Evolutionary conservation across 148 eudicot genomes (phyloP).

Genomic region (Rhododendron molle): DNA sequence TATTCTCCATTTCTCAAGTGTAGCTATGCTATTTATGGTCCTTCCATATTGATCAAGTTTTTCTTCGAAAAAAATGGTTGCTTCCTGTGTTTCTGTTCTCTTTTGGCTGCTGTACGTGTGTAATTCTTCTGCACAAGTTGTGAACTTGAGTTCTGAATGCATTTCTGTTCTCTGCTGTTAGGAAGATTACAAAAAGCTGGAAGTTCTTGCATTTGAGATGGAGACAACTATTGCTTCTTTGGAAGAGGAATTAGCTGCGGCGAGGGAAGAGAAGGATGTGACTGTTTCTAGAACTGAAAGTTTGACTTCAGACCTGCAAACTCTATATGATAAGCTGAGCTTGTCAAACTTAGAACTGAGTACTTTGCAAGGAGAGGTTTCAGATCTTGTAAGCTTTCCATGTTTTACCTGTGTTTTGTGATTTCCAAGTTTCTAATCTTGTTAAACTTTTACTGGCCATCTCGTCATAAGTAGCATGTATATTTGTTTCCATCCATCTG

Average conservation of each 20-base stretch:
- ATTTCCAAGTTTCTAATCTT: not conserved
- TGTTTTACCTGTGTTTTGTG: not conserved
- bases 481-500: not conserved
- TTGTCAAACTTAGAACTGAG: constrained; percentile 45
- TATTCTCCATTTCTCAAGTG: not conserved
- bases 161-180: constrained; percentile 9
- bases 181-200: constrained; percentile 84
- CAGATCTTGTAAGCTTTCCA: constrained; percentile 50
- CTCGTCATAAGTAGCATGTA: not conserved
- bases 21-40: not conserved
- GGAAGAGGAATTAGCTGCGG: constrained; percentile 64
- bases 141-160: not conserved
- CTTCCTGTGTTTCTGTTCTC: not conserved
- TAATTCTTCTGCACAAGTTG: not conserved
- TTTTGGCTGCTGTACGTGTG: not conserved
- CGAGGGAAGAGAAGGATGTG: constrained; percentile 58
- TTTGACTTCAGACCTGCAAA: constrained; percentile 60
- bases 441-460: not conserved
- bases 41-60: not conserved
- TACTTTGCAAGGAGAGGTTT: constrained; percentile 54
- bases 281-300: constrained; percentile 47
- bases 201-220: constrained; percentile 97
- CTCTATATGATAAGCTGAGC: constrained; percentile 50
- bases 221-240: constrained; percentile 87
- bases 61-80: not conserved